phyloP scores from a whole-genome alignment of 441 rosid species.

The Jatropha multifida region DNA sequence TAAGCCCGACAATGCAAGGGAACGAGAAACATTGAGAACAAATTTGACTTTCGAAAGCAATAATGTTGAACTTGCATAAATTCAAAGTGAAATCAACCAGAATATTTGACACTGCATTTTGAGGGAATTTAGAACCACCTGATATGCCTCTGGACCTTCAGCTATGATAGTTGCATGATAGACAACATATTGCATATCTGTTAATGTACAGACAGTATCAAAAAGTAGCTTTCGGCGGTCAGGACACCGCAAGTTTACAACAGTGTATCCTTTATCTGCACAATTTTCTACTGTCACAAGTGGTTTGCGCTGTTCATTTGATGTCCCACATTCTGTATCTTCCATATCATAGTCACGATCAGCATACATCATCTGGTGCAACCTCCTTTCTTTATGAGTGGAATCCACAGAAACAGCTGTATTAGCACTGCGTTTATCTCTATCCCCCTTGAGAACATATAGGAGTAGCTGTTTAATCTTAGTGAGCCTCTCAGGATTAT shows the following conservation, averaged over 20 bases:
- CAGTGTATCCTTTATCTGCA: conserved; percentile 69
- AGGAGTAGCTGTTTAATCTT: conserved; percentile 66
- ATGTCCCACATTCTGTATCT: conserved; percentile 32
- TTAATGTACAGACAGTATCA: conserved; percentile 76
- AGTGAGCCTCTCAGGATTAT: conserved; percentile 47
- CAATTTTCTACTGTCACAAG: conserved; percentile 62
- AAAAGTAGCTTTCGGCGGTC: conserved; percentile 78
- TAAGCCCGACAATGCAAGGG: not conserved
- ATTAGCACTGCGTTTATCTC: conserved; percentile 64
- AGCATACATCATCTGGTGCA: conserved; percentile 89
- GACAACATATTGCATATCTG: conserved; percentile 81
- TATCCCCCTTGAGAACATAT: conserved; percentile 58
- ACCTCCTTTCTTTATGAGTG: conserved; percentile 72
- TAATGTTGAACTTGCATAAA: not conserved
- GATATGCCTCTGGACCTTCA: conserved; percentile 77
- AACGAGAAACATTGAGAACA: not conserved
- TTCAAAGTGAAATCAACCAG: conserved; percentile 1
- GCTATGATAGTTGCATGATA: conserved; percentile 75
- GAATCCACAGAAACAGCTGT: conserved; percentile 71
- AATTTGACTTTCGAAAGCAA: not conserved
- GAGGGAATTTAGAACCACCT: conserved; percentile 39
- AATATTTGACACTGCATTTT: conserved; percentile 10
- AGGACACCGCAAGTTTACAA: conserved; percentile 65
- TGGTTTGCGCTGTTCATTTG: conserved; percentile 40
- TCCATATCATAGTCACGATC: conserved; percentile 71